Base-by-base conservation (phyloP, 208 protist species). In the Acanthamoeba rhysodes region DNA sequence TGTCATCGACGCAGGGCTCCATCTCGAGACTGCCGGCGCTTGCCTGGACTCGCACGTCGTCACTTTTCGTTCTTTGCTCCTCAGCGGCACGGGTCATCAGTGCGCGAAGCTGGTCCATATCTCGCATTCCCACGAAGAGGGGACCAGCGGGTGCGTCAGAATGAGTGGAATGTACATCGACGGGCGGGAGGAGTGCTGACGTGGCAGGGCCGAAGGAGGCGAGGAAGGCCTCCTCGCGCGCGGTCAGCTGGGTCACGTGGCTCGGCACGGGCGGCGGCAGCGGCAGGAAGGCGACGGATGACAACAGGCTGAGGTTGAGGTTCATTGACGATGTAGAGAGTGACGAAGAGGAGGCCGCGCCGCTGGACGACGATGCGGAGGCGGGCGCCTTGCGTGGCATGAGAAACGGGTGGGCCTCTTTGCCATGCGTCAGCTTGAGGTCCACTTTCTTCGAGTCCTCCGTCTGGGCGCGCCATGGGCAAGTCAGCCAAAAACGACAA, bases 401-500 rank as follows among this genome's bases (percentile, higher is more conserved):
- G 41, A 80, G 72, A 24, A 80, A 80, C 16, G 72, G 72, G 41
- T 80, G 72, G 20, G 41, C 41, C 34, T 80, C 72, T 14, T 48
- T 80, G 34, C 72, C 72, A 18, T 80, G 72, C 72, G 72, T 80
- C 14, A 80, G 72, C 34, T 80, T 80, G 34, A 80, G 72, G 41
- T 80, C 72, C 41, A 80, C 72, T 12, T 22, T 34, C 32, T 80
- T 80, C 29, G 72, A 80, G 34, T 80, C 72, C 22, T 80, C 72
- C 72, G 72, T 80, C 72, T 80, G n/a, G 72, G 29, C 1, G 20
- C 0, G 20, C 2, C 2, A 2, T 14, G 55, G 55, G 2, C 55
- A 14, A 0, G 10, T 59, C 55, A 59, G 55, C 55, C 37, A 41
- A 41, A 59, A 22, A 6, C 12, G 10, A 59, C 55, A 59, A 6